Evolutionary conservation across 257 asterid species (phyloP), one percentile per base, ranked within the genome.

Genomic region (Asclepias syriaca): DNA sequence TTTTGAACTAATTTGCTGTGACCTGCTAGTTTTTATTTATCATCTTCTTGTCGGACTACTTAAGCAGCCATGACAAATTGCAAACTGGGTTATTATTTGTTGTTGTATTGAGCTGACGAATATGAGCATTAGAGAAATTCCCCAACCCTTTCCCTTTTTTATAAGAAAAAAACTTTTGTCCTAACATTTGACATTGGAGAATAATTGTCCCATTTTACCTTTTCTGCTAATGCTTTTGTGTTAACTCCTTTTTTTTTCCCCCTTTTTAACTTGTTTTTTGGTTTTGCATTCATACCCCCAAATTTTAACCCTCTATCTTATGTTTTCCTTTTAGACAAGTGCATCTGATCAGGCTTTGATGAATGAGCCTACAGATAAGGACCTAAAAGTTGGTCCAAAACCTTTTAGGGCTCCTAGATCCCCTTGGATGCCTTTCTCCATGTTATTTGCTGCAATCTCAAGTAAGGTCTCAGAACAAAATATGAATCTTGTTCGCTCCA

Each of bases 361-460:
- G 18, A 81, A 66, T 72, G 66, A 59, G 21, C 67, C 68, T 68
- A 79, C 71, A 63, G 78, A 79, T 55, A 77, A 74, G 68, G 75
- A 69, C 68, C 74, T 74, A 43, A 66, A 64, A 68, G 54, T 51
- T 8, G 51, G 49, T 56, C 63, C 69, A 39, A 49, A 58, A 32
- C 66, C 72, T 55, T 69, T 58, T 53, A 82, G 86, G 82, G 60
- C 81, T 71, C 97, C 98, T 8, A 87, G 80, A 75, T 87, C 96
- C 78, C 97, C 98, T 32, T 92, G 89, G 89, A 86, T 92, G 96
- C 88, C 96, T 15, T 88, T 92, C 80, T 83, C 97, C 10, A 68
- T 75, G 89, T 85, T 92, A 81, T 85, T 92, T 69, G 86, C 87
- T 56, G 94, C 91, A 77, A 88, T 92, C 51, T 84, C 96, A 15